Evolutionary conservation across 768 basidiomycete genomes (phyloP), one percentile per base, ranked within the genome.

Genomic region (Floccularia luteovirens): DNA sequence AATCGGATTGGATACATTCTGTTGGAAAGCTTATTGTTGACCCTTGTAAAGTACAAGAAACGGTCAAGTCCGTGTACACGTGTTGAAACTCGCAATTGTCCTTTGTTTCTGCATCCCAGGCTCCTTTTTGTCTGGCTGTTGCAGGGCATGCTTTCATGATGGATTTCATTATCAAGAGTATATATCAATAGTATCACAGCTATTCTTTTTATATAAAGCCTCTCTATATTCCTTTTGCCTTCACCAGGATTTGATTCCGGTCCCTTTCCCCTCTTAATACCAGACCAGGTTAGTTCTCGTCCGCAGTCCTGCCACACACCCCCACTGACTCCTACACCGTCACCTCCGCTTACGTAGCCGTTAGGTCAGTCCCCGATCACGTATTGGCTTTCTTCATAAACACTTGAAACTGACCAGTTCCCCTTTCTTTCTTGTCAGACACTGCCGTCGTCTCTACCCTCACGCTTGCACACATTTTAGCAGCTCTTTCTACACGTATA

Each of bases 161-260:
- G 27, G 10, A 28, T 28, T 28, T 14, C n/a, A n/a, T 28, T 8
- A 28, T 28, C 27, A 8, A 8, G 14, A 14, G 43, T 34, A 45
- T 44, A 46, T 34, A 17, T 35, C 27, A 41, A 39, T 42, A 41
- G 43, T 41, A 44, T 39, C 45, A 45, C 48, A 47, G 38, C 36
- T 48, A 21, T 25, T 42, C 19, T 34, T 35, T 43, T 38, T 43
- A n/a, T n/a, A n/a, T n/a, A n/a, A n/a, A n/a, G n/a, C n/a, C n/a
- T n/a, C n/a, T n/a, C n/a, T n/a, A n/a, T n/a, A n/a, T n/a, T n/a
- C n/a, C n/a, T n/a, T n/a, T n/a, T n/a, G n/a, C n/a, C n/a, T 37
- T 47, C 28, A 48, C 34, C 48, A 54, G 57, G 56, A 59, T 59
- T 55, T 49, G 49, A 56, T 53, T 56, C 57, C 35, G 40, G 50